Conservation (phyloP, 352 stramenopile genomes). For the Poterioochromonas sp. region DNA sequence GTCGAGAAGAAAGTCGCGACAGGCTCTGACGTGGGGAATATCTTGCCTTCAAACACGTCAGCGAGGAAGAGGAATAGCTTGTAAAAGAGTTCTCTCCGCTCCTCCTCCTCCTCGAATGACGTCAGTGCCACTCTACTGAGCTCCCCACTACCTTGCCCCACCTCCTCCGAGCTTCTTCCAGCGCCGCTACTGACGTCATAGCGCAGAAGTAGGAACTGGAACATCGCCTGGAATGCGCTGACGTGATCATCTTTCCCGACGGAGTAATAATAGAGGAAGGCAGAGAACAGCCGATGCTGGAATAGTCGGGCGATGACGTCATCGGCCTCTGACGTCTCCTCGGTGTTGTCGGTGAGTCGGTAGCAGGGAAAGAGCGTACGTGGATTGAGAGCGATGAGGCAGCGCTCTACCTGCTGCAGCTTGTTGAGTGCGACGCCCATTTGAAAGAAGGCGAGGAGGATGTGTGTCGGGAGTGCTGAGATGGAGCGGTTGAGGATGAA, state of each 20-base stretch:
- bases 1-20: not conserved
- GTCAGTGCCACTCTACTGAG: not conserved
- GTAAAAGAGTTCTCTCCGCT: not conserved
- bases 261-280: slow-evolving; percentile 22
- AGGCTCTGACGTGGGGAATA: no score
- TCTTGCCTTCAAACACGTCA: not conserved
- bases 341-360: no score
- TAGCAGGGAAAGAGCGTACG: no score
- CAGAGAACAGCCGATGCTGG: not conserved
- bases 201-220: not conserved
- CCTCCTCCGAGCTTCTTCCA: no score
- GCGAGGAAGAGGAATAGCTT: slow-evolving; percentile 13
- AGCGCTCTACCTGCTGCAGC: slow-evolving; percentile 4
- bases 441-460: slow-evolving; percentile 34
- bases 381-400: not conserved
- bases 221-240: not conserved
- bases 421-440: not conserved
- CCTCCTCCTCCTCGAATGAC: not conserved
- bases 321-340: no score
- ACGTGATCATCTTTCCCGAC: not conserved
- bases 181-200: not conserved
- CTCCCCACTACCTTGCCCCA: not conserved
- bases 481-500: slow-evolving; percentile 38
- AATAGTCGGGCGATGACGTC: not conserved
- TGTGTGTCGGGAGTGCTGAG: slow-evolving; percentile 41